Conservation (phyloP, 495 filamentous ascomycete species). For the Xylaria telfairii region DNA sequence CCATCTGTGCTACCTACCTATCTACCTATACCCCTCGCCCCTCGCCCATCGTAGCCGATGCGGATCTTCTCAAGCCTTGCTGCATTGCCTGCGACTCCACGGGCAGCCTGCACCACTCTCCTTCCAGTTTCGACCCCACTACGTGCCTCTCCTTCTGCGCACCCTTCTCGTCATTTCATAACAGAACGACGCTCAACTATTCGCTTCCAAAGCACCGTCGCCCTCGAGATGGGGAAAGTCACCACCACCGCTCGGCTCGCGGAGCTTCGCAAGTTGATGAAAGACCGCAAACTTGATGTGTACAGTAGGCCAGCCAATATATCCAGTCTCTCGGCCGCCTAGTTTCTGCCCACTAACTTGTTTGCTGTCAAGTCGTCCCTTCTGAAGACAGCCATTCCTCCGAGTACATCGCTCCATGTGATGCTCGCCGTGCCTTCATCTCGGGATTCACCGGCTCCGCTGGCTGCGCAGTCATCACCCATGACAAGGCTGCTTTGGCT, state of each 20-base stretch:
- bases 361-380: constrained; percentile 73
- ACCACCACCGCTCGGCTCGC: constrained; percentile 80
- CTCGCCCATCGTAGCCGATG: constrained; percentile 29
- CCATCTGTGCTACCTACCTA: not conserved
- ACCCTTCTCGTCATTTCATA: not conserved
- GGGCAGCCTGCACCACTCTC: constrained; percentile 23
- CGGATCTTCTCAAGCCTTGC: constrained; percentile 24
- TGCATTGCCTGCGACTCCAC: constrained; percentile 29
- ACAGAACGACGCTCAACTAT: constrained; percentile 11
- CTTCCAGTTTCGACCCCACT: constrained; percentile 7
- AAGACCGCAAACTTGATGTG: constrained; percentile 82
- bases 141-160: constrained; percentile 3
- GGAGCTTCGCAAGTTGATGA: constrained; percentile 85
- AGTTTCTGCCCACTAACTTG: constrained; percentile 27
- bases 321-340: constrained; percentile 15
- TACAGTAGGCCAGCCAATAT: constrained; percentile 73
- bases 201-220: constrained; percentile 33
- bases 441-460: constrained; percentile 96
- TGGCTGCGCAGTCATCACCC: constrained; percentile 87
- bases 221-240: constrained; percentile 79
- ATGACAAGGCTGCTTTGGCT: constrained; percentile 84
- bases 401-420: constrained; percentile 95
- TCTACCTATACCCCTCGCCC: constrained; percentile 2
- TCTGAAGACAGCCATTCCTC: constrained; percentile 98
- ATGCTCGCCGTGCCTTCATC: constrained; percentile 90